Conservation (phyloP, 1,284 basidiomycete species). For the Heterobasidion irregulare region DNA sequence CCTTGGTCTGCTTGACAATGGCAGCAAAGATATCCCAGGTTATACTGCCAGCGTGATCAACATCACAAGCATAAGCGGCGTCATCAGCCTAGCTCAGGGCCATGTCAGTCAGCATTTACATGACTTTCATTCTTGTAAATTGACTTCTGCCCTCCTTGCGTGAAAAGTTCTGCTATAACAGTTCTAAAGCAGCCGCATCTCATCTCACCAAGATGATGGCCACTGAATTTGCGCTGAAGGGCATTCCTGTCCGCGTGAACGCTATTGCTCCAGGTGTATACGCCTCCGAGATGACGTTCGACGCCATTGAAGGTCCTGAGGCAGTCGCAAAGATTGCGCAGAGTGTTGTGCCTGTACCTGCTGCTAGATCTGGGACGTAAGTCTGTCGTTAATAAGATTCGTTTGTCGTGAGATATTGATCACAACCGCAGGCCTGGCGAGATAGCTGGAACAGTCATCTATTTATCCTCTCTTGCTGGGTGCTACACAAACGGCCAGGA, state of each 20-base stretch:
- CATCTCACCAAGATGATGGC: slow-evolving; percentile 70
- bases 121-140: too few relatives aligned
- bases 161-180: slow-evolving; percentile 68
- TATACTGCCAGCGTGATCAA: slow-evolving; percentile 65
- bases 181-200: slow-evolving; percentile 66
- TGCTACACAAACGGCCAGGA: slow-evolving; percentile 71
- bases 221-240: slow-evolving; percentile 64
- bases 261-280: slow-evolving; percentile 69
- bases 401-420: background rate
- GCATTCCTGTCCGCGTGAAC: slow-evolving; percentile 62
- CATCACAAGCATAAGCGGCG: slow-evolving; percentile 67
- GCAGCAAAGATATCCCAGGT: slow-evolving; percentile 46
- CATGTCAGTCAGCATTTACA: slow-evolving; percentile 42
- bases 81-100: slow-evolving; percentile 60
- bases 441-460: slow-evolving; percentile 68
- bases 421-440: slow-evolving; percentile 45
- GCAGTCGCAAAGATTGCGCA: slow-evolving; percentile 47
- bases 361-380: slow-evolving; percentile 57
- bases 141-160: background rate
- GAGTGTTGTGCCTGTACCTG: slow-evolving; percentile 50
- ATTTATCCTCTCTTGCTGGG: slow-evolving; percentile 62
- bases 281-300: slow-evolving; percentile 68
- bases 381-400: slow-evolving; percentile 19
- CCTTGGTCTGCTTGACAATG: slow-evolving; percentile 64
- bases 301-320: slow-evolving; percentile 33